These are phyloP conservation scores for Areca catechu DNA, from an alignment of 176 grass and related monocot species.

Conservation along the genomic window DNA sequence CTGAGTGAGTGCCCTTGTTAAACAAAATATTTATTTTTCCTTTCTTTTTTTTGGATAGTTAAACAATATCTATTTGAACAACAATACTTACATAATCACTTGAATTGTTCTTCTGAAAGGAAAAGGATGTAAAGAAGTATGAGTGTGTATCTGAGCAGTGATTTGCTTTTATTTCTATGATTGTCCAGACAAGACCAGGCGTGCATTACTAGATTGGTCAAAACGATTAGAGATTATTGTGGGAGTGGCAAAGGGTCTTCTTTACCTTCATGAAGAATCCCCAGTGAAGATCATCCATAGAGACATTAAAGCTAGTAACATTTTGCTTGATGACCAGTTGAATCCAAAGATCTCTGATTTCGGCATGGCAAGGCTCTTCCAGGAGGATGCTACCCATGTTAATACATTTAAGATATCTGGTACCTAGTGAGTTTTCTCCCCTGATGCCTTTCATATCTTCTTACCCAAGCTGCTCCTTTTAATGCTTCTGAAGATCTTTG, in stretches of 20 bases:
- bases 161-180: not conserved
- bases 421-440: constrained; percentile 17
- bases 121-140: constrained; percentile 9
- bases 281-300: constrained; percentile 24
- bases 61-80: too few species aligned
- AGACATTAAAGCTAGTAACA: constrained; percentile 32
- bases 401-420: constrained; percentile 26
- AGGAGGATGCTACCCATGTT: constrained; percentile 15
- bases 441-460: not conserved
- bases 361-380: constrained; percentile 21
- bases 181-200: constrained; percentile 7
- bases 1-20: too few species aligned
- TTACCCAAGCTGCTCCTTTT: not conserved
- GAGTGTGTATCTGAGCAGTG: constrained; percentile 5
- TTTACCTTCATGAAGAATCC: constrained; percentile 19
- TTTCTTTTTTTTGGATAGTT: too few species aligned
- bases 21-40: too few species aligned
- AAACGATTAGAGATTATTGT: constrained; percentile 22
- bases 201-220: constrained; percentile 10
- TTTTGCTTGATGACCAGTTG: constrained; percentile 18
- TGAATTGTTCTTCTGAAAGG: not conserved
- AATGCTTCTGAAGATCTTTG: not conserved
- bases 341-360: constrained; percentile 33
- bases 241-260: constrained; percentile 25
- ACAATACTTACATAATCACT: too few species aligned